Percentiles rank a stretch among this genome's conserved stretches.
phyloP scores from a whole-genome alignment of 2,329 filamentous ascomycete genomes.

The Beauveria varroae region DNA sequence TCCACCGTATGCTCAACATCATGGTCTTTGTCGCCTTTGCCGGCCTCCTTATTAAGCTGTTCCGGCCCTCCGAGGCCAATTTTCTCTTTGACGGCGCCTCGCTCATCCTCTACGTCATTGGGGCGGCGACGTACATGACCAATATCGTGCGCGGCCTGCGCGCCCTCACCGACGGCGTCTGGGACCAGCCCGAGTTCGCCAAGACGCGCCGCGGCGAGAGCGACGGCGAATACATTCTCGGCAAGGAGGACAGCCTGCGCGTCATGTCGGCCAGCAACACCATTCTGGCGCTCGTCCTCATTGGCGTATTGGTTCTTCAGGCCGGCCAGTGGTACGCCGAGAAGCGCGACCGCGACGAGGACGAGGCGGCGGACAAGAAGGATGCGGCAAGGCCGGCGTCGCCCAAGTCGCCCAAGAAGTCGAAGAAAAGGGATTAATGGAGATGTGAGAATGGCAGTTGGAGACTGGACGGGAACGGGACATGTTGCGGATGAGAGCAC shows the following conservation, averaged over 20 bases:
- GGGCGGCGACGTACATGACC: constrained; percentile 84
- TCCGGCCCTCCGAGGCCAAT: constrained; percentile 88
- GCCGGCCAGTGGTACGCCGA: constrained; percentile 98
- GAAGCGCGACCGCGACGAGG: constrained; percentile 80
- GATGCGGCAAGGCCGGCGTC: constrained; percentile 19
- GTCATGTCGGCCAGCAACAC: constrained; percentile 93
- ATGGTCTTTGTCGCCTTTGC: constrained; percentile 79
- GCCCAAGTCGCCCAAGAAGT: constrained; percentile 13
- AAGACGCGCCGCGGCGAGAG: constrained; percentile 31
- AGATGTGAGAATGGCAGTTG: neutral
- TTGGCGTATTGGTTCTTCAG: constrained; percentile 88
- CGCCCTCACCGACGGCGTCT: constrained; percentile 68
- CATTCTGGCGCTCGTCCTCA: constrained; percentile 83
- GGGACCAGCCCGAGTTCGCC: constrained; percentile 35
- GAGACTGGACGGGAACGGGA: neutral
- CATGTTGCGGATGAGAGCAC: constrained; percentile 2
- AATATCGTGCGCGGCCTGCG: constrained; percentile 95
- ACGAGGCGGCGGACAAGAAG: constrained; percentile 53
- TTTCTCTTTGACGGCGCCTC: constrained; percentile 87
- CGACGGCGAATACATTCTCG: constrained; percentile 61
- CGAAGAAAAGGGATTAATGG: constrained; percentile 30
- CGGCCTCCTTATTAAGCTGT: constrained; percentile 90
- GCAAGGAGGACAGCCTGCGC: constrained; percentile 80
- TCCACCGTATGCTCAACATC: constrained; percentile 89
- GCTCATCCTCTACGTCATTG: constrained; percentile 75